Percentiles rank a stretch among this genome's conserved stretches.
These are phyloP conservation scores for Elsinoe perseae DNA, from an alignment of 2,329 filamentous ascomycete species.

Conservation along the genomic window DNA sequence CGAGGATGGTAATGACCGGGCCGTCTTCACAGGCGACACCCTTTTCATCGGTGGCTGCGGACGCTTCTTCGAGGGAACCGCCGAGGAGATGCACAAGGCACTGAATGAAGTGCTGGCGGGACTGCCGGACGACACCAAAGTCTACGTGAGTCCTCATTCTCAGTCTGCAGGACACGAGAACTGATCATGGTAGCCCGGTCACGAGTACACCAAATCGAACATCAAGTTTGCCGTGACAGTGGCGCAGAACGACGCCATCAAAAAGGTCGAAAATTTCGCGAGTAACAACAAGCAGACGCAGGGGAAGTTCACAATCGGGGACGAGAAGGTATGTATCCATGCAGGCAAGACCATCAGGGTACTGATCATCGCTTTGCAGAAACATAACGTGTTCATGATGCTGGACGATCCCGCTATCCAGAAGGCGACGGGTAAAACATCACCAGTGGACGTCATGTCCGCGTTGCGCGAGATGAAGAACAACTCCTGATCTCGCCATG, in stretches of 20 bases:
- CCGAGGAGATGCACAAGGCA: conserved; percentile 85
- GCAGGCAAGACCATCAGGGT: background rate
- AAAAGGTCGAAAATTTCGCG: conserved; percentile 69
- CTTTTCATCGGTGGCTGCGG: conserved; percentile 94
- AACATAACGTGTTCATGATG: conserved; percentile 96
- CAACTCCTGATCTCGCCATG: conserved; percentile 16
- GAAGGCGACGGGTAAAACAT: conserved; percentile 70
- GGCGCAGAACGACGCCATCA: conserved; percentile 63
- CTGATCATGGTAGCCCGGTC: conserved; percentile 58
- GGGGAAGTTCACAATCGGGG: conserved; percentile 91
- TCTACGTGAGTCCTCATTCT: conserved; percentile 58
- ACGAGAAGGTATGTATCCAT: conserved; percentile 68
- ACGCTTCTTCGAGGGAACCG: conserved; percentile 87
- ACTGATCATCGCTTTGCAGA: conserved; percentile 39
- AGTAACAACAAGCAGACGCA: conserved; percentile 79
- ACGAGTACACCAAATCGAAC: conserved; percentile 97
- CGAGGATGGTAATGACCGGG: conserved; percentile 69
- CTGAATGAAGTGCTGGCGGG: conserved; percentile 75
- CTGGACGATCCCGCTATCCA: conserved; percentile 76
- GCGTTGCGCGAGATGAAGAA: conserved; percentile 89
- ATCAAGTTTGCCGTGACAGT: conserved; percentile 80
- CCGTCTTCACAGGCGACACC: conserved; percentile 92
- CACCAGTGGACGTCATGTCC: conserved; percentile 76
- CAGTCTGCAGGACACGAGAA: background rate
- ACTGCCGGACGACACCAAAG: conserved; percentile 81